Evolutionary conservation across 1,139 yeast species (phyloP).

Genomic region (Chernovozyma sophiae-reginae): DNA sequence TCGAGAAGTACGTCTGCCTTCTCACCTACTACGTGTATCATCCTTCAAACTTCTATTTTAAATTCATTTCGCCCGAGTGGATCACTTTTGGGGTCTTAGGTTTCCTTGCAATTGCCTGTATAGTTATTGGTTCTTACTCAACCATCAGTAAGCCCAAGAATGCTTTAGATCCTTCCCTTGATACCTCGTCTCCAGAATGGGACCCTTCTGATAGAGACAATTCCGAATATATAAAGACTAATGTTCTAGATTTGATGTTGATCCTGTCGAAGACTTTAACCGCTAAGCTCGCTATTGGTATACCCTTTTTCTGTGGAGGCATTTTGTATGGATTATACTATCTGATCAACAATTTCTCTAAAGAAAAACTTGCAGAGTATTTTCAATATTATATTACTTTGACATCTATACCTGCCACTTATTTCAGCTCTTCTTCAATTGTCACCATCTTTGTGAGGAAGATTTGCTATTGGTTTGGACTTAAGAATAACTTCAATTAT

Average conservation of each 20-base stretch:
- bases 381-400: conserved; percentile 30
- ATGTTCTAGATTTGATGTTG: conserved; percentile 14
- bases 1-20: background rate
- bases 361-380: conserved; percentile 20
- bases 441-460: conserved; percentile 19
- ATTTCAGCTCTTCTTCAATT: conserved; percentile 16
- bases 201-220: conserved; percentile 46
- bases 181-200: conserved; percentile 28
- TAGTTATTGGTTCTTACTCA: conserved; percentile 35
- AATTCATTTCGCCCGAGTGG: conserved; percentile 5
- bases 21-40: conserved; percentile 2
- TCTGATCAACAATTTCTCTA: conserved; percentile 25
- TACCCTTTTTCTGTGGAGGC: conserved; percentile 40
- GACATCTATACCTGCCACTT: conserved; percentile 22
- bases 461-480: conserved; percentile 13
- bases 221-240: conserved; percentile 15
- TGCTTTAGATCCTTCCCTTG: conserved; percentile 37
- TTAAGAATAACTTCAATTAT: background rate
- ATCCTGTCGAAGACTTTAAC: conserved; percentile 11
- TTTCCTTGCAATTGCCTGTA: conserved; percentile 23
- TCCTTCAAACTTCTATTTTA: conserved; percentile 2
- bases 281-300: conserved; percentile 23
- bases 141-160: conserved; percentile 41
- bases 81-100: conserved; percentile 9
- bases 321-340: conserved; percentile 33